Conservation (phyloP, 1,284 basidiomycete genomes). For the Cystobasidium pallidum region DNA sequence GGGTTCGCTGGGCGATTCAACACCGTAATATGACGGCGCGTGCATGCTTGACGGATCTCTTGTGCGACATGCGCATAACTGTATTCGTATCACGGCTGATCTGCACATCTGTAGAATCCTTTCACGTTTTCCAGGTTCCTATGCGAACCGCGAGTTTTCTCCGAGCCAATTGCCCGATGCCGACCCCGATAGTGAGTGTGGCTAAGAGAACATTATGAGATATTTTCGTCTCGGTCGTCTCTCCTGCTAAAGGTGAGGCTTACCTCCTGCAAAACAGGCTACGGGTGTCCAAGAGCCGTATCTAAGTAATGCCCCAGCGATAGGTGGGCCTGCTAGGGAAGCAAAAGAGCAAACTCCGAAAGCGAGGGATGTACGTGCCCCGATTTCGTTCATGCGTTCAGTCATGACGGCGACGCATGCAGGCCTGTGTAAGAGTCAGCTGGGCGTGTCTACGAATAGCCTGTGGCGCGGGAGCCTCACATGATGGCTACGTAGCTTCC, state of each 20-base stretch:
- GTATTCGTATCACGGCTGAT: too few relatives aligned
- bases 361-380: constrained; percentile 26
- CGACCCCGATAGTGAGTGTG: neutral
- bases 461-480: neutral
- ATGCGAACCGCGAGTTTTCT: constrained; percentile 11
- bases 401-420: constrained; percentile 36
- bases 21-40: too few relatives aligned
- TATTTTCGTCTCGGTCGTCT: neutral
- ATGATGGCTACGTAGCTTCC: constrained; percentile 37
- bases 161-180: neutral
- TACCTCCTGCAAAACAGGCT: constrained; percentile 39
- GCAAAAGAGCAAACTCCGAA: constrained; percentile 36
- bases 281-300: constrained; percentile 15
- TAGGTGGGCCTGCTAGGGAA: constrained; percentile 25
- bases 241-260: neutral
- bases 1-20: too few relatives aligned
- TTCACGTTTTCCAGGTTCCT: constrained; percentile 12
- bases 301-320: constrained; percentile 24
- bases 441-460: neutral
- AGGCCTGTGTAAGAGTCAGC: neutral
- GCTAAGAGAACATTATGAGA: neutral
- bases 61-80: too few relatives aligned
- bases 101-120: too few relatives aligned
- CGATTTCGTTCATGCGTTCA: constrained; percentile 34
- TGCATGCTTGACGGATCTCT: too few relatives aligned